Percentiles rank a stretch among this genome's conserved stretches.
These are phyloP conservation scores for Oidiodendron maius DNA, from an alignment of 495 filamentous ascomycete species.

Conservation along the genomic window DNA sequence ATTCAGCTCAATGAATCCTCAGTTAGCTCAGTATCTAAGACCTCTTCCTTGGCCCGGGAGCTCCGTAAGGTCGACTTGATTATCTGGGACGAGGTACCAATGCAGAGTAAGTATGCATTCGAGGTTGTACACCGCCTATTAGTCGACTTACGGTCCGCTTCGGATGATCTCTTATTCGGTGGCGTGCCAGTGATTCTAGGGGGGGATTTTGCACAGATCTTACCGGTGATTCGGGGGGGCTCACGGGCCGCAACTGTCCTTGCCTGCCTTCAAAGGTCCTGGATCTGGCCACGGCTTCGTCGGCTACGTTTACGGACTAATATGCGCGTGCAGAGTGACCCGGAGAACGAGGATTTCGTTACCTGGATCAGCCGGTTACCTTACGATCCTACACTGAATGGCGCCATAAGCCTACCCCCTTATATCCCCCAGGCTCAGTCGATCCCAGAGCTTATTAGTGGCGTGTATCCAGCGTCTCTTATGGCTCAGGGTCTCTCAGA, in stretches of 20 bases:
- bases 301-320: slow-evolving; percentile 2
- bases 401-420: background rate
- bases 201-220: slow-evolving; percentile 4
- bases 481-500: background rate
- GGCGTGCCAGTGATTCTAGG: background rate
- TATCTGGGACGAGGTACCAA: slow-evolving; percentile 7
- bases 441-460: slow-evolving; percentile 2
- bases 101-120: slow-evolving; percentile 5
- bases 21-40: slow-evolving; percentile 10
- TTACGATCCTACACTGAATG: background rate
- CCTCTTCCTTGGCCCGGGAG: background rate
- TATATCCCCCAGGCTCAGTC: background rate
- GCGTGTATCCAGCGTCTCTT: background rate
- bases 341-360: background rate
- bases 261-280: background rate
- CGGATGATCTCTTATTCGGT: slow-evolving; percentile 3
- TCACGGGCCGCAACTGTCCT: slow-evolving; percentile 1
- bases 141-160: background rate
- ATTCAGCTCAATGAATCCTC: slow-evolving; percentile 10
- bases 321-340: background rate
- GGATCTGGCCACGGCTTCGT: background rate
- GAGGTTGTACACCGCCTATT: slow-evolving; percentile 2
- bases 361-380: background rate
- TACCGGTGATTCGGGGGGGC: background rate
- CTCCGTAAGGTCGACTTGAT: slow-evolving; percentile 4